These are phyloP conservation scores for Globisporangium perplexum DNA, from an alignment of 352 stramenopile genomes.

Conservation along the genomic window DNA sequence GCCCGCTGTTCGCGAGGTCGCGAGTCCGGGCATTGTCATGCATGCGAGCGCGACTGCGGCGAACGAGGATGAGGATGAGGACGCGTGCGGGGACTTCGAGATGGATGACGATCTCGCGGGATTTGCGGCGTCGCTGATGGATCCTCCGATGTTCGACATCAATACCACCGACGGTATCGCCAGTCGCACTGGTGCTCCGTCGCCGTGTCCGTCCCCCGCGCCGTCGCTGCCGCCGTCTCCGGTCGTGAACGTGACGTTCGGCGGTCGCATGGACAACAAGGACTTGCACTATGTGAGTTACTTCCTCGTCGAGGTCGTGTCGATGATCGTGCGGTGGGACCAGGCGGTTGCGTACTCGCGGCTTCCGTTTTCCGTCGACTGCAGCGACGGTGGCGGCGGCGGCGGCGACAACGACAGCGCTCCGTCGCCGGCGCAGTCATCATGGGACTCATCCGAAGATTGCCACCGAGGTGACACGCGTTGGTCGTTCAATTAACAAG, in stretches of 20 bases:
- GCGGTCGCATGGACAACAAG: constrained; percentile 36
- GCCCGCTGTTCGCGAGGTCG: background rate
- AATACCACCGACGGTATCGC: background rate
- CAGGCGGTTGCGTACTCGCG: constrained; percentile 12
- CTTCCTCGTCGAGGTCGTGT: constrained; percentile 15
- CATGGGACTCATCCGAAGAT: constrained; percentile 9
- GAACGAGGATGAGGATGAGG: constrained; percentile 25
- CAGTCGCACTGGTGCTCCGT: background rate
- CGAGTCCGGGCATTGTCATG: background rate
- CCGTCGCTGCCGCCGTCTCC: background rate
- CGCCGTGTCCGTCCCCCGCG: background rate
- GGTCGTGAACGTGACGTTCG: constrained; percentile 38
- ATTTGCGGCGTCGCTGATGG: constrained; percentile 16
- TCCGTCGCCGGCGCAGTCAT: background rate
- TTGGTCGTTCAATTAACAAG: background rate
- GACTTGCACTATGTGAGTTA: constrained; percentile 25
- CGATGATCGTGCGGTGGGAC: constrained; percentile 18
- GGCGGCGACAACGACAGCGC: background rate
- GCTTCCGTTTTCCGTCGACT: constrained; percentile 5
- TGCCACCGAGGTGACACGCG: background rate
- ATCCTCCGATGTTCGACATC: constrained; percentile 8
- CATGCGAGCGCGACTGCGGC: too few relatives aligned
- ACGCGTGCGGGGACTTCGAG: constrained; percentile 5
- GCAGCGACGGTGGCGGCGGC: too few relatives aligned
- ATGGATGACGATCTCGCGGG: constrained; percentile 34